phyloP scores from a whole-genome alignment of 805 yeast genomes.

The Kodamaea hsintzibuensis region DNA sequence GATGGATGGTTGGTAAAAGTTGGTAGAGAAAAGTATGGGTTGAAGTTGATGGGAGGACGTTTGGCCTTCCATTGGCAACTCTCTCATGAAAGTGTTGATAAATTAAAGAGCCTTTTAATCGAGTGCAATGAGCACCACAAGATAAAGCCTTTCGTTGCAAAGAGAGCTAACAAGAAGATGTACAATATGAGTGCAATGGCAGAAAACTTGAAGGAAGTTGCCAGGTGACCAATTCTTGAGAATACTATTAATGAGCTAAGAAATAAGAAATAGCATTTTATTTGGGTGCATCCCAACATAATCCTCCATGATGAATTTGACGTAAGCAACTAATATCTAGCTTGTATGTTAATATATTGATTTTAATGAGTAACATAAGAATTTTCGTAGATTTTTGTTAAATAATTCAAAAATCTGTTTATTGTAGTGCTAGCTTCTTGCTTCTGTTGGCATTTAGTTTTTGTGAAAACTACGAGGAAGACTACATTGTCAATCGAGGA shows the following conservation, averaged over 20 bases:
- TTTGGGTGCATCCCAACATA: too few species aligned
- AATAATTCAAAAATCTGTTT: too few species aligned
- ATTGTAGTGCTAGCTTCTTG: too few species aligned
- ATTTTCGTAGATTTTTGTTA: too few species aligned
- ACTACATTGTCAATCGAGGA: too few species aligned
- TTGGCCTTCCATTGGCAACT: constrained; percentile 72
- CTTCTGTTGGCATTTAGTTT: too few species aligned
- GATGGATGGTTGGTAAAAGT: constrained; percentile 52
- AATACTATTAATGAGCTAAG: not conserved
- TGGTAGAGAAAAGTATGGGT: constrained; percentile 54
- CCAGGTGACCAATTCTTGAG: not conserved
- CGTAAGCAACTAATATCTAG: not conserved
- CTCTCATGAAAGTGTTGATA: constrained; percentile 31
- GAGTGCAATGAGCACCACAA: constrained; percentile 43
- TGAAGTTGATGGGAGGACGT: constrained; percentile 71
- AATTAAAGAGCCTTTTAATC: constrained; percentile 49
- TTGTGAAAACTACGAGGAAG: too few species aligned
- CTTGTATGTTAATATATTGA: too few species aligned
- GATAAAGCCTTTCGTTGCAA: constrained; percentile 11
- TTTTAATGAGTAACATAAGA: too few species aligned
- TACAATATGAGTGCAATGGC: constrained; percentile 13
- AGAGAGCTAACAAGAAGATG: constrained; percentile 13
- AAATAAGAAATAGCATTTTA: too few species aligned
- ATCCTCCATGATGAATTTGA: not conserved
- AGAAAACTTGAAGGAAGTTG: not conserved